A percentile compares a stretch with the other conserved stretches of the same genome.
Conservation (phyloP, 2,329 filamentous ascomycete genomes). For the Cladobotryum protrusum region DNA sequence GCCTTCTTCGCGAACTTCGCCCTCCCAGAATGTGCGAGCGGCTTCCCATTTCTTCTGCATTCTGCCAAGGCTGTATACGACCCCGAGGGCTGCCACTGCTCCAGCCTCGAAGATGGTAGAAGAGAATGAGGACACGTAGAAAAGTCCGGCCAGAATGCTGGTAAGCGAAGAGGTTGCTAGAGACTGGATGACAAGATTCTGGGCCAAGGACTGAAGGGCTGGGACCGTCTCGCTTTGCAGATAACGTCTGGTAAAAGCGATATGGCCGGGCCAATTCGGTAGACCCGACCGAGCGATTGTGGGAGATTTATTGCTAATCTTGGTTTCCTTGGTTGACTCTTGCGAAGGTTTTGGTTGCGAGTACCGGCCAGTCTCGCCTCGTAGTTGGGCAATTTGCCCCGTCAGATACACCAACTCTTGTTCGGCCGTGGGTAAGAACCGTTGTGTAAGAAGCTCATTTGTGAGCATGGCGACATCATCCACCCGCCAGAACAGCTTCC, state of each 20-base stretch:
- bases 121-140: constrained; percentile 51
- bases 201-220: constrained; percentile 64
- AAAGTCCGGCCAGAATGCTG: constrained; percentile 46
- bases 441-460: constrained; percentile 67
- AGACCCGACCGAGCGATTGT: constrained; percentile 16
- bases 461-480: constrained; percentile 85
- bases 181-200: constrained; percentile 69
- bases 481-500: constrained; percentile 91
- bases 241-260: constrained; percentile 62
- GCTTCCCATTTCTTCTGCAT: constrained; percentile 59
- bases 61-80: constrained; percentile 51
- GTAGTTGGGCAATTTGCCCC: constrained; percentile 60
- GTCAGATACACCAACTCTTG: constrained; percentile 76
- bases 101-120: constrained; percentile 54
- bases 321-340: background rate
- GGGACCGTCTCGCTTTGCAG: constrained; percentile 62
- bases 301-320: constrained; percentile 13
- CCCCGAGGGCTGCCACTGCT: constrained; percentile 54
- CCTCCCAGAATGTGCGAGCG: constrained; percentile 56
- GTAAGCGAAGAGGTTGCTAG: constrained; percentile 64
- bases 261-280: constrained; percentile 66
- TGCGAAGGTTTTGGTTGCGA: constrained; percentile 28
- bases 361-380: constrained; percentile 25
- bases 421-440: constrained; percentile 74
- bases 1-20: constrained; percentile 60